Base-by-base conservation (phyloP, 1,139 yeast species). In the Debaryomycetaceae sp. region DNA sequence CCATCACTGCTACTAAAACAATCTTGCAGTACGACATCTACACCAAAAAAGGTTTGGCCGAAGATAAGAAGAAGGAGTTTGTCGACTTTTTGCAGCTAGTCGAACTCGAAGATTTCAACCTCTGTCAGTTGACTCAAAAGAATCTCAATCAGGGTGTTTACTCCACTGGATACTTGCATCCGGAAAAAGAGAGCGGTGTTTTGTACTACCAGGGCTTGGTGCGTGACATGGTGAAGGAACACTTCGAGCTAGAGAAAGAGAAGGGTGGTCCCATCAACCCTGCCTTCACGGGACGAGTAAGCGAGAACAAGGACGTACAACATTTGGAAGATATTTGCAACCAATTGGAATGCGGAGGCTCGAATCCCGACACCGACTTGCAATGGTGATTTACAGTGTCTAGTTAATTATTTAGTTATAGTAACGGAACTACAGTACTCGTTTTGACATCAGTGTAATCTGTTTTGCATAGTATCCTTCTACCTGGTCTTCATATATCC, bases 61-160 rank as follows among this genome's bases (percentile, higher is more conserved):
- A 75, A 26, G 70, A 59, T 1, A 65, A 72, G 37, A 78, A 76
- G 62, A 75, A 75, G 50, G 83, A 78, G 50, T 79, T 79, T 64
- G 81, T 79, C 36, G 84, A 79, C 47, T 79, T 79, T 55, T 65
- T 79, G 55, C 83, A 79, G 55, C 64, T 73, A 53, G 83, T 79
- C 42, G 84, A 79, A 56, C 49, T 75, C 34, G 83, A 79, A 58
- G 84, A 79, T 56, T 79, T 65, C 58, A 74, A 79, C 51, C 65
- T 79, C 47, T 79, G 83, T 61, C 76, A 68, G 44, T 65, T 66
- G 51, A 79, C 84, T 5, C 84, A 79, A 53, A 73, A 74, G 62
- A 79, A 79, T 59, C 67, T 79, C 52, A 76, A 75, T 57, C 79
- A 78, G 55, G 82, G 83, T 11, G 67, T 79, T 29, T 79, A 79